These are phyloP conservation scores for Chlorokybus atmophyticus DNA, from an alignment of 139 green algal genomes.

Conservation along the genomic window DNA sequence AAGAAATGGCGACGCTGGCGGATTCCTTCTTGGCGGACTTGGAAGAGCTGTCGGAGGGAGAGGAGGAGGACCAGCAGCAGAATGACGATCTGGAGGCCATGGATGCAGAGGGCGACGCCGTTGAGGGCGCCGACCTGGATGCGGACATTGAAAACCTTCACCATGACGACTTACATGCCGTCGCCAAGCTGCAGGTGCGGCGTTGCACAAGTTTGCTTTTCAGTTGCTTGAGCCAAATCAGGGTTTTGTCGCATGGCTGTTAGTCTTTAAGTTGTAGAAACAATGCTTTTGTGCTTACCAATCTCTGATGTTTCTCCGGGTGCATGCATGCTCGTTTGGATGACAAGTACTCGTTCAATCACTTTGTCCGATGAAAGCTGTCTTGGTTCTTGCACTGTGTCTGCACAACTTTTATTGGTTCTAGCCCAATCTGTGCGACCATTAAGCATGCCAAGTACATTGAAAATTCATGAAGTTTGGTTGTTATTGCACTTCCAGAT, in stretches of 20 bases:
- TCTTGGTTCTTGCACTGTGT: no score
- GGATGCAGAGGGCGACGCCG: conserved; percentile 5
- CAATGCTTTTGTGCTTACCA: not conserved
- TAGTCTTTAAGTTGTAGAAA: not conserved
- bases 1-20: conserved; percentile 72
- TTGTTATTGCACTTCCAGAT: no score
- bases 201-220: not conserved
- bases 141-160: conserved; percentile 51
- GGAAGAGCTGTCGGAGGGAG: conserved; percentile 80
- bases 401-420: no score
- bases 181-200: conserved; percentile 47
- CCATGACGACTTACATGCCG: conserved; percentile 52
- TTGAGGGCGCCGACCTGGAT: conserved; percentile 7
- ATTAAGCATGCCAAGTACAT: no score
- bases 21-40: conserved; percentile 90
- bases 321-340: no score
- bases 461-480: no score
- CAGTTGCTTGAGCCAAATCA: not conserved
- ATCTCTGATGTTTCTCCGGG: not conserved
- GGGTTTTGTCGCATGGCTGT: not conserved
- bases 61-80: conserved; percentile 16
- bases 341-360: no score
- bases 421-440: no score
- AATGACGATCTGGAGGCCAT: conserved; percentile 19
- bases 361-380: no score